Conservation (phyloP, 805 yeast genomes). For the Lipomyces sp. region DNA sequence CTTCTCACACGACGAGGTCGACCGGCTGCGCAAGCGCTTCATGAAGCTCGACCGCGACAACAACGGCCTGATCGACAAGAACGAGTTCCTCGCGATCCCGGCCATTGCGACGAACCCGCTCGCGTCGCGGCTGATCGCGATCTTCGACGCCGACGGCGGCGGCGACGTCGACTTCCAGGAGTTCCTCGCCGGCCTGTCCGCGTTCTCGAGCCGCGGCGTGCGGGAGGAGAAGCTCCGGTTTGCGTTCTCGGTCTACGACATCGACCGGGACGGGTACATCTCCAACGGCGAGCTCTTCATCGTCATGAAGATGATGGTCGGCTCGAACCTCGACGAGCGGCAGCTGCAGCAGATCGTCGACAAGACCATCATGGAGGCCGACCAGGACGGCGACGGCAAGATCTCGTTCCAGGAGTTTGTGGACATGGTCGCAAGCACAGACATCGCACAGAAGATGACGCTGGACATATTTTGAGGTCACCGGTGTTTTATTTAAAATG, state of each 20-base stretch:
- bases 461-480: slow-evolving; percentile 26
- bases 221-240: slow-evolving; percentile 78
- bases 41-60: slow-evolving; percentile 93
- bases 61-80: slow-evolving; percentile 85
- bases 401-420: slow-evolving; percentile 84
- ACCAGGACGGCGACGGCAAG: slow-evolving; percentile 79
- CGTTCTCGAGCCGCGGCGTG: slow-evolving; percentile 80
- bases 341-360: slow-evolving; percentile 95
- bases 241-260: slow-evolving; percentile 91
- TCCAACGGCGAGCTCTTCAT: slow-evolving; percentile 93
- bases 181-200: slow-evolving; percentile 80
- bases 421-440: slow-evolving; percentile 42
- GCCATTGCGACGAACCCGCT: slow-evolving; percentile 88
- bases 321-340: slow-evolving; percentile 76
- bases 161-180: slow-evolving; percentile 96
- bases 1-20: slow-evolving; percentile 87
- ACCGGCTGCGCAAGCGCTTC: slow-evolving; percentile 84
- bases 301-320: slow-evolving; percentile 96
- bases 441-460: slow-evolving; percentile 35
- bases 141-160: slow-evolving; percentile 87
- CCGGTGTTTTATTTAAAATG: too few species aligned
- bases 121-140: slow-evolving; percentile 85
- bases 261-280: slow-evolving; percentile 90
- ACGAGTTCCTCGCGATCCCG: slow-evolving; percentile 88
- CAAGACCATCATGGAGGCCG: slow-evolving; percentile 91